Base-by-base conservation (phyloP, 805 yeast genomes). In the Candida parachauliodes region DNA sequence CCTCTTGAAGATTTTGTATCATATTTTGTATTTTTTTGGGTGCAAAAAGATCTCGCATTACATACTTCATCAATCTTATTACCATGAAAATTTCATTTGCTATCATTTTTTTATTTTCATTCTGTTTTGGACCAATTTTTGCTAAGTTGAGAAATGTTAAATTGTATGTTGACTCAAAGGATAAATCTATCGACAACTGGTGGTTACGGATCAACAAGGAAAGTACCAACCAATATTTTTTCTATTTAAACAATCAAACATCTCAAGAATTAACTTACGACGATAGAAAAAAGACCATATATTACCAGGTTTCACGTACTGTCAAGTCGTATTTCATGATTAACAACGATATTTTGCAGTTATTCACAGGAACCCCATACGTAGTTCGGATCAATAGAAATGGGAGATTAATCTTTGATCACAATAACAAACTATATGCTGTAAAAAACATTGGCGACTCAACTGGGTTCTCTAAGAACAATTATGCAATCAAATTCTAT, bases 201-300 rank as follows among this genome's bases (percentile, higher is more conserved):
- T 60, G 57, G 26, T 40, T 66, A 28, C 41, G 49, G 31, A 42
- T 41, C 27, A 75, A 69, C 47, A 70, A 63, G 47, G 76, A 75
- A 46, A 75, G 76, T 35, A 76, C 63, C 36, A 50, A 65, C 41
- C 51, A 60, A 54, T 71, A 68, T 52, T 47, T 63, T 26, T 59
- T 63, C 51, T 43, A 22, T 17, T 32, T 32, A 10, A 23, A 9
- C 12, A 12, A 19, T 4, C 17, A 22, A 23, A 12, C 35, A n/a
- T 15, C 21, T 12, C 31, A 34, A 26, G 23, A 19, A 17, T 26
- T 34, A 11, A 36, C 21, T 19, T 36, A 36, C 16, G 39, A 36
- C 24, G 28, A 29, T 26, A 8, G 19, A 8, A 36, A 27, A 15
- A 28, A 36, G 3, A 5, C 11, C 10, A 31, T 36, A 17, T 36